A percentile compares a stretch with the other conserved stretches of the same genome.
phyloP scores from a whole-genome alignment of 306 rosid genomes.

The Gillenia trifoliata region DNA sequence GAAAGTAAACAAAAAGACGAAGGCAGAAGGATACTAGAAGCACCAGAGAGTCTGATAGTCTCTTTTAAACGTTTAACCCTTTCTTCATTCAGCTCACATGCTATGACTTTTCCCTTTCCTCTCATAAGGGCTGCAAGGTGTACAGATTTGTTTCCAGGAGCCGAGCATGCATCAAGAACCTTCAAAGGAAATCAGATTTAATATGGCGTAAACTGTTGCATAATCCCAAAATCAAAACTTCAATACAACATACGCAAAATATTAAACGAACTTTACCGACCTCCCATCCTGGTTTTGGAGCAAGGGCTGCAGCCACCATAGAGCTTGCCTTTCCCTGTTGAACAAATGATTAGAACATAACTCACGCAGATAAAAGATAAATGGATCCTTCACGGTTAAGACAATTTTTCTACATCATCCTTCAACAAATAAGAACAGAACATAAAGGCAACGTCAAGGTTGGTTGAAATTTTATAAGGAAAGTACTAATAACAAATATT shows the following conservation, averaged over 20 bases:
- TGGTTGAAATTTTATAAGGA: background rate
- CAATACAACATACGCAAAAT: background rate
- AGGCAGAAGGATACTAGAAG: slow-evolving; percentile 64
- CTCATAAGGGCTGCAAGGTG: slow-evolving; percentile 91
- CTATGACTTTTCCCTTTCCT: slow-evolving; percentile 65
- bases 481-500: background rate
- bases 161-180: slow-evolving; percentile 95
- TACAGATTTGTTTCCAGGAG: slow-evolving; percentile 95
- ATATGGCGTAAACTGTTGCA: slow-evolving; percentile 5
- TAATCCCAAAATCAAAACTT: background rate
- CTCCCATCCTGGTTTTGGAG: slow-evolving; percentile 92
- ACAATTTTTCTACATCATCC: background rate
- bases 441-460: background rate
- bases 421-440: background rate
- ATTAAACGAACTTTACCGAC: slow-evolving; percentile 27
- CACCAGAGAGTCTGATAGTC: slow-evolving; percentile 76
- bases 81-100: slow-evolving; percentile 72
- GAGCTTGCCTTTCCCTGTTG: slow-evolving; percentile 88
- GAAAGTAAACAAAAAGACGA: background rate
- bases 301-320: slow-evolving; percentile 91
- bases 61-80: slow-evolving; percentile 65
- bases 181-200: slow-evolving; percentile 36
- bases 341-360: slow-evolving; percentile 18
- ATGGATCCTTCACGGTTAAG: background rate
- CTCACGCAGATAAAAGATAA: slow-evolving; percentile 5